A percentile compares a stretch with the other conserved stretches of the same genome.
These are phyloP conservation scores for Ascochyta pisi DNA, from an alignment of 2,329 filamentous ascomycete species.

Conservation along the genomic window DNA sequence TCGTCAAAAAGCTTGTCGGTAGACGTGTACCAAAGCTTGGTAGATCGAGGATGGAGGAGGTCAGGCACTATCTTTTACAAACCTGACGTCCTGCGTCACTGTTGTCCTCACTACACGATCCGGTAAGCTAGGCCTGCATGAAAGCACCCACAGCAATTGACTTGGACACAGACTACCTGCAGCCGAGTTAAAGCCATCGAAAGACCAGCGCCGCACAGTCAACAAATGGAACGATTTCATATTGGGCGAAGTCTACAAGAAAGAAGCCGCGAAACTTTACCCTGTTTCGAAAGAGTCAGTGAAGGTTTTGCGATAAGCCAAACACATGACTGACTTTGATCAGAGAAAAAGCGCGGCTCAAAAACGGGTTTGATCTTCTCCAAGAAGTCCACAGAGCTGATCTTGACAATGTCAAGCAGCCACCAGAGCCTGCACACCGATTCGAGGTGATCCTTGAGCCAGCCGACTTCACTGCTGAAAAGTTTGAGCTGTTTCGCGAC, in stretches of 20 bases:
- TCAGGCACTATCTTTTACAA: conserved; percentile 73
- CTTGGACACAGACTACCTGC: conserved; percentile 65
- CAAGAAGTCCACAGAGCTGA: conserved; percentile 76
- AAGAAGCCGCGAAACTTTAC: conserved; percentile 67
- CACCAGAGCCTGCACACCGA: conserved; percentile 69
- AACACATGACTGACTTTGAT: not conserved
- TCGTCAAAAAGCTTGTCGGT: conserved; percentile 67
- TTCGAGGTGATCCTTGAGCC: conserved; percentile 74
- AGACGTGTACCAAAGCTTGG: conserved; percentile 72
- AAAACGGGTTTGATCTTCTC: conserved; percentile 71
- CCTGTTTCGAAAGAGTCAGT: conserved; percentile 69
- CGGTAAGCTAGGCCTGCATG: conserved; percentile 48
- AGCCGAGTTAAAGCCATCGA: conserved; percentile 67
- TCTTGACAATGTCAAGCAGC: conserved; percentile 59
- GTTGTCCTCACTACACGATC: conserved; percentile 91
- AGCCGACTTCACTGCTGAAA: conserved; percentile 76
- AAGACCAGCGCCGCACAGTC: conserved; percentile 75
- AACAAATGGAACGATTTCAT: conserved; percentile 79
- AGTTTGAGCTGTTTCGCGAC: conserved; percentile 73
- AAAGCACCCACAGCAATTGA: conserved; percentile 15
- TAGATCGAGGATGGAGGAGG: conserved; percentile 77
- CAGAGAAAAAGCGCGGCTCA: conserved; percentile 65
- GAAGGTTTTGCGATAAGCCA: not conserved
- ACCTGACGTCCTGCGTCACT: conserved; percentile 78
- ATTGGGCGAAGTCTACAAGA: conserved; percentile 71